A percentile compares a stretch with the other conserved stretches of the same genome.
phyloP scores from a whole-genome alignment of 805 yeast species.

The Lipomyces chichibuensis region DNA sequence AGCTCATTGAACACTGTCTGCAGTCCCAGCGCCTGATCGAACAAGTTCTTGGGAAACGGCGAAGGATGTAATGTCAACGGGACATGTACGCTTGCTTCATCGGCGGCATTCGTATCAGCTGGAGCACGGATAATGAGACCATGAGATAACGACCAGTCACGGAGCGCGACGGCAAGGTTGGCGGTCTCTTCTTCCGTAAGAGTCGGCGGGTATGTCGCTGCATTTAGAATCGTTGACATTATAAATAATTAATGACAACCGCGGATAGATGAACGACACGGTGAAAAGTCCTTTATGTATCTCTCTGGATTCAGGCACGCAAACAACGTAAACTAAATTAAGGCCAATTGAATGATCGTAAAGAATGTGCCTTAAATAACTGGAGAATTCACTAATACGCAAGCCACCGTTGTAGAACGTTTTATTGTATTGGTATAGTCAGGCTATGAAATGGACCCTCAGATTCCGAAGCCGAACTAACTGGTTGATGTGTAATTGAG shows the following conservation, averaged over 20 bases:
- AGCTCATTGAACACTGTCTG: conserved; percentile 72
- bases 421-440: background rate
- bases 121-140: conserved; percentile 36
- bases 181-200: conserved; percentile 8
- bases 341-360: background rate
- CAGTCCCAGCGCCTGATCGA: conserved; percentile 65
- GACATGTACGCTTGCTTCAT: conserved; percentile 62
- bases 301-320: background rate
- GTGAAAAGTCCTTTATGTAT: too few relatives aligned
- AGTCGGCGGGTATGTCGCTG: conserved; percentile 24
- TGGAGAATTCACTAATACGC: background rate
- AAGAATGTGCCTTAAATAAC: background rate
- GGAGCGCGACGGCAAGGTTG: conserved; percentile 16
- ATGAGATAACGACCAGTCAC: conserved; percentile 37
- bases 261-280: too few relatives aligned
- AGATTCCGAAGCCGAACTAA: background rate
- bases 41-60: conserved; percentile 73
- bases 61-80: conserved; percentile 93
- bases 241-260: background rate
- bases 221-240: conserved; percentile 3
- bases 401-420: background rate
- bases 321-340: background rate
- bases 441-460: background rate
- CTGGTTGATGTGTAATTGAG: background rate
- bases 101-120: conserved; percentile 22